Base-by-base conservation (phyloP, 2,329 filamentous ascomycete species). In the Neonectria magnoliae region DNA sequence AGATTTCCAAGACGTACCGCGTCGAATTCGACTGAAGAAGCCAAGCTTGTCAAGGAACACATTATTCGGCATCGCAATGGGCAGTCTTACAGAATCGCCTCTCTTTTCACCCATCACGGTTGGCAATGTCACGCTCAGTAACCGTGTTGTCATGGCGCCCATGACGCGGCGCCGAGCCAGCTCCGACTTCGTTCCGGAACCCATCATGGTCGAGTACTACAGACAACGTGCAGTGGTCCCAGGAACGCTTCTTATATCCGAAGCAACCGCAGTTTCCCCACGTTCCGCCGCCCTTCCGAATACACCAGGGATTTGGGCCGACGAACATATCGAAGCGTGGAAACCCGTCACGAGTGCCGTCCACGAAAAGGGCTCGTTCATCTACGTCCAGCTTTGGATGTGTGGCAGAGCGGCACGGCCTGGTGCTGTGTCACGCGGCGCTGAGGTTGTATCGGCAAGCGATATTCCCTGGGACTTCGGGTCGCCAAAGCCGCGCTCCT, bases 341-440 rank as follows among this genome's bases (percentile, higher is more conserved):
- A 47, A 38, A 16, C 36, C 2, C 14, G 38, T 68, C 4, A 59
- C 59, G 3, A 31, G 55, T 1, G 13, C 45, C 0, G 61, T 70
- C n/a, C 67, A 68, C 9, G 41, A 16, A 0, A 50, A 66, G 20
- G 59, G 57, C 2, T 70, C 64, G 0, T 60, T 44, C 2, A 60
- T 68, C 16, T 70, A 42, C 3, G 55, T 62, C 31, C 67, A 70
- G n/a, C 53, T 69, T 5, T 70, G 62, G 65, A 25, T 59, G 54
- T 2, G 65, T 59, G 62, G 67, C 0, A 54, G 68, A 18, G 62
- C 67, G 25, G 67, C 58, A 6, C 42, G 57, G 1, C 48, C 62
- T 5, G 14, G 54, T 0, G 67, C 48, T 2, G 29, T 48, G 2
- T 9, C 60, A 4, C 60, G 33, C 7, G 61, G 65, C 7, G 20